phyloP scores from a whole-genome alignment of 805 yeast species.

The Ogataea nakhonphanomensis region DNA sequence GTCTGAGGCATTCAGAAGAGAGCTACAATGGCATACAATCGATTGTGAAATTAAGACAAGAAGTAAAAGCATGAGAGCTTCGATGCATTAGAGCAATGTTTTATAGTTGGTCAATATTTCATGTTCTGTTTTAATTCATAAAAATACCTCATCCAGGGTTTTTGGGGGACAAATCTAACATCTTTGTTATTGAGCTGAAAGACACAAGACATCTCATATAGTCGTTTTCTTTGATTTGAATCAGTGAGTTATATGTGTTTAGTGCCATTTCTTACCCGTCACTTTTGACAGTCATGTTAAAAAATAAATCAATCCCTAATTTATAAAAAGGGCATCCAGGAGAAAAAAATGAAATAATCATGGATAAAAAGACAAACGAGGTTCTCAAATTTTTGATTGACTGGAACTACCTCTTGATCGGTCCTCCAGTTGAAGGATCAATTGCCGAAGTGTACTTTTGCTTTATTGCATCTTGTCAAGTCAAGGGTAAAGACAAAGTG shows the following conservation, averaged over 20 bases:
- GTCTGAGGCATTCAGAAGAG: background rate
- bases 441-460: constrained; percentile 32
- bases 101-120: constrained; percentile 1
- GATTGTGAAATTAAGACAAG: background rate
- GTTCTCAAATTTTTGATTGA: constrained; percentile 30
- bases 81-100: too few species aligned
- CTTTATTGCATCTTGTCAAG: constrained; percentile 29
- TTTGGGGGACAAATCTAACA: background rate
- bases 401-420: constrained; percentile 30
- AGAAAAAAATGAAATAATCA: background rate
- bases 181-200: too few species aligned
- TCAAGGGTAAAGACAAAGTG: constrained; percentile 32
- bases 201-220: too few species aligned
- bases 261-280: constrained; percentile 5
- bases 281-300: constrained; percentile 17
- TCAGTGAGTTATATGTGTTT: too few species aligned
- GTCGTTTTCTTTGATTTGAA: too few species aligned
- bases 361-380: constrained; percentile 32
- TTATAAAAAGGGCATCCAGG: constrained; percentile 7
- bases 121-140: constrained; percentile 4
- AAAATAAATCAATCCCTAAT: constrained; percentile 17
- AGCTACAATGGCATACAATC: background rate
- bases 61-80: background rate
- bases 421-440: constrained; percentile 31
- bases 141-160: background rate